Evolutionary conservation across 2,329 filamentous ascomycete species (phyloP).

Genomic region (Penicillium janthinellum): DNA sequence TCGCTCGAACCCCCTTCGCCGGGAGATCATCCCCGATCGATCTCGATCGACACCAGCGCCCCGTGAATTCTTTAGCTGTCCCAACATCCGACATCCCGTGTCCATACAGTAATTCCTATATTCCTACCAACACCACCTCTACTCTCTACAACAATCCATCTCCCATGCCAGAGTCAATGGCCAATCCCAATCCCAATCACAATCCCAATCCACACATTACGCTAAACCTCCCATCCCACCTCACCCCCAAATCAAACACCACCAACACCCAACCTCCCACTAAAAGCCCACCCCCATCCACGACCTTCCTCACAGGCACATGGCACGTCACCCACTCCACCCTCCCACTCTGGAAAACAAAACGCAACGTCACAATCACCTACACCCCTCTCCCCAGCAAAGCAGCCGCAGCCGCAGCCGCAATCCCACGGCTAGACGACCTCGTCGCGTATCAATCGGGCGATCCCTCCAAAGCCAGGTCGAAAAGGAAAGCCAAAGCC

Average conservation of each 20-base stretch:
- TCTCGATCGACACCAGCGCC: background rate
- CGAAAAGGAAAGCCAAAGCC: constrained; percentile 8
- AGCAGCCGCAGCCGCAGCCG: too few relatives aligned
- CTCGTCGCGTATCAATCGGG: constrained; percentile 22
- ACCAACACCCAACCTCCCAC: background rate
- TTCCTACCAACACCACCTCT: too few relatives aligned
- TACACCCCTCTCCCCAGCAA: constrained; percentile 15
- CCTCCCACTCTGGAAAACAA: constrained; percentile 26
- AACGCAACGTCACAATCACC: constrained; percentile 29
- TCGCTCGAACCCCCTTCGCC: too few relatives aligned
- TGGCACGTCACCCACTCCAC: constrained; percentile 29
- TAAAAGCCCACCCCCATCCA: constrained; percentile 15
- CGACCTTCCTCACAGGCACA: constrained; percentile 22
- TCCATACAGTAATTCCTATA: background rate
- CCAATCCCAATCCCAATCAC: background rate
- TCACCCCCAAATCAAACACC: background rate
- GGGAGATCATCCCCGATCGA: background rate
- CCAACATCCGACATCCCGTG: background rate
- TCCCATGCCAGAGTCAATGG: background rate
- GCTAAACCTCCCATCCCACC: background rate
- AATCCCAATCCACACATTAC: background rate
- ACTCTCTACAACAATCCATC: background rate
- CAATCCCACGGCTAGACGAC: constrained; percentile 13
- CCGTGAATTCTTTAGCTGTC: background rate
- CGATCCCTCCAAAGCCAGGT: background rate